Evolutionary conservation across 805 yeast genomes (phyloP).

Genomic region (Wickerhamomyces bisporus): DNA sequence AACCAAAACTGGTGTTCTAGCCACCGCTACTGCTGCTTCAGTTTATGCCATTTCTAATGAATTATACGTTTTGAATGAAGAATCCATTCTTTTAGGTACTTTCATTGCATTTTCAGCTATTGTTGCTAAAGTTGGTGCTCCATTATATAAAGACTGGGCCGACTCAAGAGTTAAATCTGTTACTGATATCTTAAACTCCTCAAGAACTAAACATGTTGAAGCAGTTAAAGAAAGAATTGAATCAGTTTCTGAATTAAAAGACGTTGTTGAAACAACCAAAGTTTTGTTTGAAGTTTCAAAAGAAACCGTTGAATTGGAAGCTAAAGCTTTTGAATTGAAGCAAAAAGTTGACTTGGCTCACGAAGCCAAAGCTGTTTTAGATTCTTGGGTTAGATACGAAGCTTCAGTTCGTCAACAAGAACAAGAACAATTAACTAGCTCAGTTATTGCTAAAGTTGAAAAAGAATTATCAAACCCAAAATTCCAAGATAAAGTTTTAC

Average conservation of each 20-base stretch:
- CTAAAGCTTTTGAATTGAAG: constrained; percentile 87
- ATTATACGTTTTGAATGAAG: constrained; percentile 90
- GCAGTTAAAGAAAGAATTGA: constrained; percentile 93
- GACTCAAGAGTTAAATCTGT: constrained; percentile 79
- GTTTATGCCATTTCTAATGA: constrained; percentile 92
- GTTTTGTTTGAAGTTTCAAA: constrained; percentile 89
- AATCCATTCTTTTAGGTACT: constrained; percentile 77
- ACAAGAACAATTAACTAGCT: constrained; percentile 84
- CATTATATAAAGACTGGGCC: constrained; percentile 93
- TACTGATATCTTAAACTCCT: constrained; percentile 73
- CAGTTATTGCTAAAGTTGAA: constrained; percentile 86
- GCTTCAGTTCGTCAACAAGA: constrained; percentile 92
- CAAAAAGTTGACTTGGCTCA: constrained; percentile 82
- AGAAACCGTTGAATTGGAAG: constrained; percentile 95
- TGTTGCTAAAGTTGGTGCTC: constrained; percentile 84
- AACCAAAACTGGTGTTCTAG: constrained; percentile 92
- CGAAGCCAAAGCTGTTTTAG: constrained; percentile 93
- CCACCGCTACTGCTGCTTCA: constrained; percentile 92
- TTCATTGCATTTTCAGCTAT: constrained; percentile 74
- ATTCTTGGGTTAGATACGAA: constrained; percentile 99
- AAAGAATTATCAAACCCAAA: constrained; percentile 78
- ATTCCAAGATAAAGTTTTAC: constrained; percentile 89
- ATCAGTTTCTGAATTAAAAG: constrained; percentile 82
- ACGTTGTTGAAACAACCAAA: constrained; percentile 88
- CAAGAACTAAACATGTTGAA: constrained; percentile 84